Percentiles rank a stretch among this genome's conserved stretches.
Conservation (phyloP, 2,329 filamentous ascomycete genomes). For the Mycosphaerelloides madeirae region DNA sequence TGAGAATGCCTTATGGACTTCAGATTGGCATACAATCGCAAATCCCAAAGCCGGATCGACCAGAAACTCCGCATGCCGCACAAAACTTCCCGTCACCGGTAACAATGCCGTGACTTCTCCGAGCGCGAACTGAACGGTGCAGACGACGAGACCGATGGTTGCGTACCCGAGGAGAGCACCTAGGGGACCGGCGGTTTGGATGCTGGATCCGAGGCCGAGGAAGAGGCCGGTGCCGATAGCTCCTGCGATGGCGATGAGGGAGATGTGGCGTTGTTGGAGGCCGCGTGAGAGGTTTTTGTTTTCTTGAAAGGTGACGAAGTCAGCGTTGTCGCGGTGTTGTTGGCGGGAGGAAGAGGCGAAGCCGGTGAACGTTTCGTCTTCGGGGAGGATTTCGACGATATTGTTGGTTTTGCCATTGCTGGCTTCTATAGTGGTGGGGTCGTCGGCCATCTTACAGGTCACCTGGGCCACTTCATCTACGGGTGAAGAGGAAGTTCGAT, state of each 20-base stretch:
- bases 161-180: constrained; percentile 51
- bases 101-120: constrained; percentile 50
- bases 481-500: too few relatives aligned
- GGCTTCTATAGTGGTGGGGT: not conserved
- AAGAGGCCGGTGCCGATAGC: constrained; percentile 67
- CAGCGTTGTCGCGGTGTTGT: constrained; percentile 9
- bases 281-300: constrained; percentile 43
- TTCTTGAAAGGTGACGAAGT: constrained; percentile 27
- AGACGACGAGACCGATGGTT: constrained; percentile 48
- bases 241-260: constrained; percentile 66
- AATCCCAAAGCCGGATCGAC: constrained; percentile 44
- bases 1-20: too few relatives aligned
- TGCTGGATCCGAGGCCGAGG: constrained; percentile 50
- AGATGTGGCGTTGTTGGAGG: constrained; percentile 51
- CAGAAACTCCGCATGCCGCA: constrained; percentile 48
- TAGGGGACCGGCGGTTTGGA: constrained; percentile 49
- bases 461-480: too few relatives aligned
- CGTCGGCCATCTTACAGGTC: too few relatives aligned
- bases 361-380: constrained; percentile 7
- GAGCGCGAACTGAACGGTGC: constrained; percentile 48
- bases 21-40: constrained; percentile 17
- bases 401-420: constrained; percentile 1
- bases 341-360: constrained; percentile 3
- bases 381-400: not conserved
- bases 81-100: constrained; percentile 49